phyloP scores from a whole-genome alignment of 1,284 basidiomycete species.

The Ceratobasidium sp. region DNA sequence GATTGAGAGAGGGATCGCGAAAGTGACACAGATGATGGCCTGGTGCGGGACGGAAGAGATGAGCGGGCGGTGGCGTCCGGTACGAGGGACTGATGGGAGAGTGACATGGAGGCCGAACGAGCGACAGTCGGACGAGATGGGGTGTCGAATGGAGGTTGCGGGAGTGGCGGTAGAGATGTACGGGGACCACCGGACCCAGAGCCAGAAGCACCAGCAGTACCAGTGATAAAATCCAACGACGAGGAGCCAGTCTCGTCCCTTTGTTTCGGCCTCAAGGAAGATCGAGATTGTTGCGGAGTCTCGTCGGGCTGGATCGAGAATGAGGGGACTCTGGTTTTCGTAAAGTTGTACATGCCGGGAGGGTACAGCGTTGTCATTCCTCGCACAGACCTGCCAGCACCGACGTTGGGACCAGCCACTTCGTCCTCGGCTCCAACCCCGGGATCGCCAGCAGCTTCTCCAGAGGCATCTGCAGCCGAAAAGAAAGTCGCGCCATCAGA shows the following conservation, averaged over 20 bases:
- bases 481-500: constrained; percentile 6
- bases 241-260: constrained; percentile 29
- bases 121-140: neutral
- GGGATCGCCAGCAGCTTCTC: neutral
- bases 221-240: constrained; percentile 38
- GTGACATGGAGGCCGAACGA: neutral
- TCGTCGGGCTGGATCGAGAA: constrained; percentile 15
- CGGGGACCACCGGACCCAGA: neutral
- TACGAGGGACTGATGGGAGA: neutral
- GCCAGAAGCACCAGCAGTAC: neutral
- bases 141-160: constrained; percentile 7
- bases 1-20: constrained; percentile 11
- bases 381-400: constrained; percentile 7
- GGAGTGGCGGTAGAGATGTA: neutral
- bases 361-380: constrained; percentile 40
- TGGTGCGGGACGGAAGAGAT: neutral
- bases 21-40: neutral
- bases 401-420: neutral
- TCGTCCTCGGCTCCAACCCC: neutral
- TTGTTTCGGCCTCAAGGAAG: neutral
- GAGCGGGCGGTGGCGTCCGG: neutral
- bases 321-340: constrained; percentile 19
- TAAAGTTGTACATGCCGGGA: constrained; percentile 44
- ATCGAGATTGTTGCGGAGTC: neutral
- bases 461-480: neutral